These are phyloP conservation scores for Colletotrichum zoysiae DNA, from an alignment of 2,329 filamentous ascomycete species.

Conservation along the genomic window DNA sequence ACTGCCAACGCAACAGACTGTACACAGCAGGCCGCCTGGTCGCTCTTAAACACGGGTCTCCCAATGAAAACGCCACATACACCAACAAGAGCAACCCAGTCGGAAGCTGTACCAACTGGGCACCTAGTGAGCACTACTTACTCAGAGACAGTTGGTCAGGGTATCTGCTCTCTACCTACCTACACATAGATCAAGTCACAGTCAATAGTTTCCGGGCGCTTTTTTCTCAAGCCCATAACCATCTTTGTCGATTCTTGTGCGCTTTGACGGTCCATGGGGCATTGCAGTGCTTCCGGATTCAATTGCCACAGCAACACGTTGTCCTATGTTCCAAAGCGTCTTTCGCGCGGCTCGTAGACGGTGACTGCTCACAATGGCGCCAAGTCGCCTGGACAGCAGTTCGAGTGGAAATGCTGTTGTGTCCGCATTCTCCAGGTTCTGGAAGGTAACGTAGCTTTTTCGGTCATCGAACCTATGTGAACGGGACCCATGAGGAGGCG, in stretches of 20 bases:
- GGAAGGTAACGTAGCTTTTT: conserved; percentile 54
- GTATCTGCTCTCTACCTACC: neutral
- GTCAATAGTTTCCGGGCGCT: conserved; percentile 6
- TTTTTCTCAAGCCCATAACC: neutral
- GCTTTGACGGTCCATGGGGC: neutral
- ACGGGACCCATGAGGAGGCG: neutral
- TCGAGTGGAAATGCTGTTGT: conserved; percentile 44
- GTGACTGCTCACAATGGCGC: conserved; percentile 60
- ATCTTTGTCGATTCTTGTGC: neutral
- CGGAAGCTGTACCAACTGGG: conserved; percentile 2
- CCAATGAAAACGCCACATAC: conserved; percentile 27
- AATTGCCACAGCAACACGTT: conserved; percentile 5
- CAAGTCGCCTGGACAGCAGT: conserved; percentile 44
- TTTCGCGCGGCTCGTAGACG: conserved; percentile 55
- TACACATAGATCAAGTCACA: conserved; percentile 34
- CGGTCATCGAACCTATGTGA: conserved; percentile 16
- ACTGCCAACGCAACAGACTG: no score
- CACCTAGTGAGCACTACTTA: neutral
- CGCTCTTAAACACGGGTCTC: conserved; percentile 1
- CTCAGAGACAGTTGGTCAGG: conserved; percentile 1
- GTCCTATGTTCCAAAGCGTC: conserved; percentile 53
- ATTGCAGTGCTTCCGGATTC: neutral
- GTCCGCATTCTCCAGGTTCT: conserved; percentile 57
- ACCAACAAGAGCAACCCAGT: neutral
- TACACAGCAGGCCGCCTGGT: neutral